A percentile compares a stretch with the other conserved stretches of the same genome.
phyloP scores from a whole-genome alignment of 2,329 filamentous ascomycete species.

The Drechslera avenae region DNA sequence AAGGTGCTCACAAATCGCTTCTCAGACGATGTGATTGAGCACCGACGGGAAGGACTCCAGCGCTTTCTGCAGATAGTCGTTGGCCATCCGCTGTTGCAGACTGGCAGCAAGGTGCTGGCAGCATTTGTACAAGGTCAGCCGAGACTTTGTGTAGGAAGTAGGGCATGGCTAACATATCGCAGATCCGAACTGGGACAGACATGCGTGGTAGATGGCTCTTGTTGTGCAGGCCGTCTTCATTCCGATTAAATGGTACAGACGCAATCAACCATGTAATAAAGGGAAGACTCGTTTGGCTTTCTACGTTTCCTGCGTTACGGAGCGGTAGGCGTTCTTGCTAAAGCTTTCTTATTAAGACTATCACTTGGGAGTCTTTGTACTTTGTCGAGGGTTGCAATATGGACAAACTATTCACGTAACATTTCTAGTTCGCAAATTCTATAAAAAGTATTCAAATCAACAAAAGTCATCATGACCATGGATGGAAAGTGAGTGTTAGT shows the following conservation, averaged over 20 bases:
- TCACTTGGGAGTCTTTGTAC: constrained; percentile 3
- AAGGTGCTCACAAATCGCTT: constrained; percentile 99
- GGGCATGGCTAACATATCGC: constrained; percentile 19
- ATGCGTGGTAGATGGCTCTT: constrained; percentile 41
- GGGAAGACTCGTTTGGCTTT: constrained; percentile 4
- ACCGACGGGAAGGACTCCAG: constrained; percentile 86
- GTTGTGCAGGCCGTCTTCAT: background rate
- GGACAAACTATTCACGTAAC: constrained; percentile 8
- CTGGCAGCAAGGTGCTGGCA: constrained; percentile 93
- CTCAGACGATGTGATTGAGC: constrained; percentile 97
- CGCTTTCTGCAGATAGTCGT: constrained; percentile 97
- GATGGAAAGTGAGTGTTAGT: background rate
- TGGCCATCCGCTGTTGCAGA: constrained; percentile 93
- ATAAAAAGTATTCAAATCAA: background rate
- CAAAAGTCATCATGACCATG: background rate
- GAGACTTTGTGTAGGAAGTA: background rate
- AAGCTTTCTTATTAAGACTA: too few relatives aligned
- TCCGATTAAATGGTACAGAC: background rate
- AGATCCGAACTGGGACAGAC: constrained; percentile 85
- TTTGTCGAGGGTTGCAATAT: constrained; percentile 1
- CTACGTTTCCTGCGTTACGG: constrained; percentile 26
- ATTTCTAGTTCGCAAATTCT: background rate
- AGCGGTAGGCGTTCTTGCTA: constrained; percentile 32
- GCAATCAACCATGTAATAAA: background rate
- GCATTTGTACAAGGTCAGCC: constrained; percentile 91